phyloP scores from a whole-genome alignment of 495 filamentous ascomycete genomes.

The Penicillium dipodomyicola region DNA sequence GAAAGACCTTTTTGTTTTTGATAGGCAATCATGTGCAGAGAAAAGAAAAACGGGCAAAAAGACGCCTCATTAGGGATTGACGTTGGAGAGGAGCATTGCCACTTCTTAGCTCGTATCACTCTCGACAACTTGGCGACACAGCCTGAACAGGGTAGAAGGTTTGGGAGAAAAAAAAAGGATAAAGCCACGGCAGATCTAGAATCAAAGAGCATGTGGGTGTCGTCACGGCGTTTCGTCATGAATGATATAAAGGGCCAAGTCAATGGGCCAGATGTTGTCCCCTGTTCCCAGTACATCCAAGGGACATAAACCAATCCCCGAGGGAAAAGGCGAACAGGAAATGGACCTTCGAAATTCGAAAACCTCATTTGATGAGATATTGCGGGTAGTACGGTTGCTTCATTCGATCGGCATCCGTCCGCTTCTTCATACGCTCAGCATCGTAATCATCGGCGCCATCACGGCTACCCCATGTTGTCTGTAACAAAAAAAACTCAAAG shows the following conservation, averaged over 20 bases:
- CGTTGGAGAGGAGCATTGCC: background rate
- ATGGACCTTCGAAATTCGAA: conserved; percentile 4
- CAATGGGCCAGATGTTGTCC: background rate
- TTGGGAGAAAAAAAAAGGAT: background rate
- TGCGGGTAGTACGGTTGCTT: conserved; percentile 38
- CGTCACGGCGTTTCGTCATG: conserved; percentile 43
- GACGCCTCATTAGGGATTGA: background rate
- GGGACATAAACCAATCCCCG: background rate
- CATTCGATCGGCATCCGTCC: conserved; percentile 40
- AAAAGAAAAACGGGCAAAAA: conserved; percentile 10
- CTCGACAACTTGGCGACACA: conserved; percentile 2
- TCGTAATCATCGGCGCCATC: conserved; percentile 58
- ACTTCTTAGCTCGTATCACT: background rate
- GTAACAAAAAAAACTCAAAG: conserved; percentile 3
- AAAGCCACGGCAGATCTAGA: conserved; percentile 25
- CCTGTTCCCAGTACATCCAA: background rate
- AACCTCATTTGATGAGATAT: conserved; percentile 31
- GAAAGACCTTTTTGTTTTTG: conserved; percentile 15
- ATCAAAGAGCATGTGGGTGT: conserved; percentile 21
- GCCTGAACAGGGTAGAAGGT: conserved; percentile 3
- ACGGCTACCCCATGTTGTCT: conserved; percentile 60
- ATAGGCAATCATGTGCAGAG: conserved; percentile 17
- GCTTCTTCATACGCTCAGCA: conserved; percentile 54
- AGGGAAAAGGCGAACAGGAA: background rate
- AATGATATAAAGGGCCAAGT: conserved; percentile 12